These are phyloP conservation scores for Cyclotella atomus DNA, from an alignment of 108 stramenopile genomes.

Conservation along the genomic window DNA sequence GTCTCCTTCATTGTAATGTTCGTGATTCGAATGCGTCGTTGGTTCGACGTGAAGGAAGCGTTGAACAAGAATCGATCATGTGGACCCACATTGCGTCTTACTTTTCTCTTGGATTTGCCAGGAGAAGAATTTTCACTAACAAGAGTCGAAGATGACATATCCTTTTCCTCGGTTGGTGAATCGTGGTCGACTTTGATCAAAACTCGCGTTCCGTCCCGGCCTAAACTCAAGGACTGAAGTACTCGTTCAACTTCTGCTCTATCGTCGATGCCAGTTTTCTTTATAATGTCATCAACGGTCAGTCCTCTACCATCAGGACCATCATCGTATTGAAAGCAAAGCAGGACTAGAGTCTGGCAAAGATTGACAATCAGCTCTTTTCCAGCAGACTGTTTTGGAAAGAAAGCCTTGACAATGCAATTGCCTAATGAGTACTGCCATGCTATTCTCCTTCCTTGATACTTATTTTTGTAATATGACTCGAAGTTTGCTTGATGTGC, in stretches of 20 bases:
- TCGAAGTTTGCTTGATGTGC: constrained; percentile 65
- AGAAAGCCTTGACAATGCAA: constrained; percentile 73
- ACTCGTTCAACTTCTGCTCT: constrained; percentile 87
- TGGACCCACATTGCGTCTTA: constrained; percentile 74
- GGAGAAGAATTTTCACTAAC: constrained; percentile 38
- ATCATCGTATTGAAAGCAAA: constrained; percentile 79
- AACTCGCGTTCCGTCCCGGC: constrained; percentile 83
- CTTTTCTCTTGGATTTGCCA: constrained; percentile 52
- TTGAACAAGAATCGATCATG: constrained; percentile 86
- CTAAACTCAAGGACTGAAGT: constrained; percentile 84
- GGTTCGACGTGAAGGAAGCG: constrained; percentile 81
- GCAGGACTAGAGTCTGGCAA: constrained; percentile 92
- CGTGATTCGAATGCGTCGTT: constrained; percentile 90
- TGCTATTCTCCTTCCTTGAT: constrained; percentile 93
- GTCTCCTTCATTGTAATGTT: constrained; percentile 96
- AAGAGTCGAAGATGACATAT: constrained; percentile 12
- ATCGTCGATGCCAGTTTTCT: constrained; percentile 87
- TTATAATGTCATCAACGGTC: constrained; percentile 71
- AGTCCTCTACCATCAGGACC: constrained; percentile 45
- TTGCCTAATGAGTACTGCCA: constrained; percentile 95
- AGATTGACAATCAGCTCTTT: constrained; percentile 89
- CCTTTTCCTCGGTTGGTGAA: not conserved
- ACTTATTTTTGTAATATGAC: constrained; percentile 88
- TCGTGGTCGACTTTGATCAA: constrained; percentile 69
- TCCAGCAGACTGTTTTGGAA: constrained; percentile 35